Evolutionary conservation across 805 yeast genomes (phyloP).

Genomic region (Barnettozyma sp.): DNA sequence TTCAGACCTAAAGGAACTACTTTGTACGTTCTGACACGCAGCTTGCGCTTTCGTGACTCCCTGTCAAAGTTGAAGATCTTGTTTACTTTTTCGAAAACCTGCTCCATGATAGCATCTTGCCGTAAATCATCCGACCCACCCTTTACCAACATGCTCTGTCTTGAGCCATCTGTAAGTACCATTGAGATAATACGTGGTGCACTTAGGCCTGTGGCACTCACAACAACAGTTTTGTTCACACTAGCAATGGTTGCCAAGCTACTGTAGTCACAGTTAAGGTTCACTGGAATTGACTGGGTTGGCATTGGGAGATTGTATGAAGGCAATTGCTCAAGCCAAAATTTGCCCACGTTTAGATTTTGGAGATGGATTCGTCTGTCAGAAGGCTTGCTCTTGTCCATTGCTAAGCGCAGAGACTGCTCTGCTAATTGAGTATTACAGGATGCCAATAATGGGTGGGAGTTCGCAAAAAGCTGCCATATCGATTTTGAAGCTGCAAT

Average conservation of each 20-base stretch:
- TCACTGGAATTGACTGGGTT: constrained; percentile 42
- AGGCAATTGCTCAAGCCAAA: constrained; percentile 53
- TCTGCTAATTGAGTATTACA: constrained; percentile 47
- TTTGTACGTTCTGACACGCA: constrained; percentile 74
- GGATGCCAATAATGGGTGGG: constrained; percentile 27
- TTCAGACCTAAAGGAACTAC: constrained; percentile 86
- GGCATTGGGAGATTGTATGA: constrained; percentile 57
- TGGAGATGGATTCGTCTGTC: constrained; percentile 21
- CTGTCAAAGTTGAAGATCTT: constrained; percentile 48
- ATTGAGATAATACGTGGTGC: constrained; percentile 73
- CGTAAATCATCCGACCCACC: constrained; percentile 87
- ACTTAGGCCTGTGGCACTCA: constrained; percentile 83
- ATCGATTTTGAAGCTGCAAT: constrained; percentile 47
- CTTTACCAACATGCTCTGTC: constrained; percentile 59
- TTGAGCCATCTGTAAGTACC: constrained; percentile 48
- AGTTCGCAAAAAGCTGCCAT: constrained; percentile 33
- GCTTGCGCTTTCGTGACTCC: constrained; percentile 47
- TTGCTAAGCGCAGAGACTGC: constrained; percentile 45
- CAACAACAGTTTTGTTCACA: constrained; percentile 39
- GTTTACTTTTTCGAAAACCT: constrained; percentile 86
- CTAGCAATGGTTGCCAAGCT: constrained; percentile 39
- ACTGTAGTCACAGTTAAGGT: constrained; percentile 37
- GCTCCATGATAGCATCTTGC: constrained; percentile 97
- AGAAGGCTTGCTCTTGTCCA: constrained; percentile 31
- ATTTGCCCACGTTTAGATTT: constrained; percentile 37